A percentile compares a stretch with the other conserved stretches of the same genome.
phyloP scores from a whole-genome alignment of 345 rosid species.

The Citrus maxima region DNA sequence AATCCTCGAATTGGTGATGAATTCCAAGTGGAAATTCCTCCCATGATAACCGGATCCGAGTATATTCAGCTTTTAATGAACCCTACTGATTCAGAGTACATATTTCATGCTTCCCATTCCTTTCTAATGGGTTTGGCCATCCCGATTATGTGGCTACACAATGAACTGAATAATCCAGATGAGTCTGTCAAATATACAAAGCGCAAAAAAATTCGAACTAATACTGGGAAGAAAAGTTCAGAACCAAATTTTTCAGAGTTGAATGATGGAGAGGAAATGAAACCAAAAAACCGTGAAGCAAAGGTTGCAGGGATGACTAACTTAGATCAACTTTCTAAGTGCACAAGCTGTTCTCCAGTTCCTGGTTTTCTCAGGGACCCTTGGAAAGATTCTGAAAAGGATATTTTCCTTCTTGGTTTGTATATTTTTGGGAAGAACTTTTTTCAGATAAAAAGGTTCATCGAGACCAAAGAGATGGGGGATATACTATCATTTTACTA shows the following conservation, averaged over 20 bases:
- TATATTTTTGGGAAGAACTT: conserved; percentile 60
- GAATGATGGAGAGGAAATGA: conserved; percentile 27
- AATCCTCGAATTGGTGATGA: conserved; percentile 63
- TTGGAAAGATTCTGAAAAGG: conserved; percentile 51
- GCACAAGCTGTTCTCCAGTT: conserved; percentile 19
- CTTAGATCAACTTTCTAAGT: conserved; percentile 3
- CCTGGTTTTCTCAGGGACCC: conserved; percentile 29
- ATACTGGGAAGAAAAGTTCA: conserved; percentile 28
- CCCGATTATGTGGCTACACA: conserved; percentile 42
- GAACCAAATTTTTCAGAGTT: conserved; percentile 13
- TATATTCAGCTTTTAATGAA: conserved; percentile 29
- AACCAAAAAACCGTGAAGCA: conserved; percentile 23
- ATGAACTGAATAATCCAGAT: conserved; percentile 29
- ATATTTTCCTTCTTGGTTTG: conserved; percentile 55
- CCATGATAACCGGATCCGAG: conserved; percentile 45
- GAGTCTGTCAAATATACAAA: conserved; percentile 34
- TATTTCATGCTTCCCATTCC: conserved; percentile 25
- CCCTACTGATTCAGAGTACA: conserved; percentile 37
- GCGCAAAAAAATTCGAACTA: conserved; percentile 28
- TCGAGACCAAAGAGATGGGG: conserved; percentile 47
- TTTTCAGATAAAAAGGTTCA: conserved; percentile 39
- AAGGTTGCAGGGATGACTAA: conserved; percentile 18
- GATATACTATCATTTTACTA: conserved; percentile 55
- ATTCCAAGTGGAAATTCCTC: conserved; percentile 63
- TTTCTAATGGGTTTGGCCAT: conserved; percentile 54